These are phyloP conservation scores for Euptelea pleiosperma DNA, from an alignment of 164 flowering plant genomes.

Conservation along the genomic window DNA sequence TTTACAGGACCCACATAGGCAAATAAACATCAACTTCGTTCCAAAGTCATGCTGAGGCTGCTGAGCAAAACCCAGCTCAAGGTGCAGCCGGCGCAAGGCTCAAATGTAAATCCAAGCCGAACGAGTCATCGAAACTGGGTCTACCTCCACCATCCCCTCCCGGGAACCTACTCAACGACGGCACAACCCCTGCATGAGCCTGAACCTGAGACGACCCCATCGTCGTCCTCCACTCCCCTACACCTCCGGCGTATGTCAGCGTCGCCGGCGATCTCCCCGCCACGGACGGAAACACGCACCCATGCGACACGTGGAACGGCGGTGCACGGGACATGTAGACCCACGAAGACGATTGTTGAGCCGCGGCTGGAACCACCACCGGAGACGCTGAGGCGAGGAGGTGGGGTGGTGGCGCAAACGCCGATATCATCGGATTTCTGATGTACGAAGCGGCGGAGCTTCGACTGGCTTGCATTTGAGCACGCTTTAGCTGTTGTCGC, in stretches of 20 bases:
- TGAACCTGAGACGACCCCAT: constrained; percentile 27
- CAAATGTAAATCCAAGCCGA: constrained; percentile 85
- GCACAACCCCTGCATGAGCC: constrained; percentile 31
- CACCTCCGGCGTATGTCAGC: constrained; percentile 22
- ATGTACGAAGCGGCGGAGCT: constrained; percentile 52
- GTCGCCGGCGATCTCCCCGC: constrained; percentile 15
- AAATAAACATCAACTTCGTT: constrained; percentile 7
- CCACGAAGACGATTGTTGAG: constrained; percentile 40
- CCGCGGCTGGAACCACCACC: constrained; percentile 26
- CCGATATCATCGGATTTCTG: constrained; percentile 56
- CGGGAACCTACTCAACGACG: constrained; percentile 57
- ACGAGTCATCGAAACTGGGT: constrained; percentile 46
- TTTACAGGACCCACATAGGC: constrained; percentile 17
- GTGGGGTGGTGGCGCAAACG: constrained; percentile 62
- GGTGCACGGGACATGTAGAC: constrained; percentile 50
- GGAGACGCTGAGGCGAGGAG: constrained; percentile 38
- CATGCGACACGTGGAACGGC: constrained; percentile 57
- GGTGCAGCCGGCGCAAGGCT: constrained; percentile 79
- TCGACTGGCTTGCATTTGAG: constrained; percentile 64
- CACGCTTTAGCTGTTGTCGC: constrained; percentile 83
- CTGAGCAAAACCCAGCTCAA: constrained; percentile 21
- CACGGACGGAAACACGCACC: constrained; percentile 41
- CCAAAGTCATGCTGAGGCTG: constrained; percentile 2
- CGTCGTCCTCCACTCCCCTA: constrained; percentile 18
- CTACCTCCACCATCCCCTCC: constrained; percentile 50